These are phyloP conservation scores for Musa acuminata DNA, from an alignment of 176 grass and related monocot species.

Conservation along the genomic window DNA sequence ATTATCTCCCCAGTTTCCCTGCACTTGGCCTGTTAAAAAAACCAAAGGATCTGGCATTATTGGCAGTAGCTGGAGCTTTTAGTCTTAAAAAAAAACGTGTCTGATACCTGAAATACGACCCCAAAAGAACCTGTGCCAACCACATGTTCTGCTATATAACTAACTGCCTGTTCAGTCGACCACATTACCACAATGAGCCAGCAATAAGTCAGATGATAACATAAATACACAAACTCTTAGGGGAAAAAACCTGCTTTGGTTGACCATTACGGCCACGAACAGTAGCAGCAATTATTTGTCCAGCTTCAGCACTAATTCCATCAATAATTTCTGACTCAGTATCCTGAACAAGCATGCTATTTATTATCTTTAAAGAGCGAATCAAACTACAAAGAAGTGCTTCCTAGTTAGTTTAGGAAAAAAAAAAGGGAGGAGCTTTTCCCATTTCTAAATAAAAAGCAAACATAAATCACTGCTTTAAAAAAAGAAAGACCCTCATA, in stretches of 20 bases:
- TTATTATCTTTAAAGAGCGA: slow-evolving; percentile 1
- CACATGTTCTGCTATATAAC: slow-evolving; percentile 91
- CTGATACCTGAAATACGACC: slow-evolving; percentile 77
- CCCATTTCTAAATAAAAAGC: background rate
- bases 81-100: slow-evolving; percentile 14
- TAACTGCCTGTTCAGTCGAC: slow-evolving; percentile 48
- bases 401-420: background rate
- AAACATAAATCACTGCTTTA: background rate
- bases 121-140: slow-evolving; percentile 96
- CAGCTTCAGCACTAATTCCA: slow-evolving; percentile 45
- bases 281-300: slow-evolving; percentile 56
- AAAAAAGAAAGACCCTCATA: background rate
- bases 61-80: background rate
- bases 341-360: slow-evolving; percentile 40
- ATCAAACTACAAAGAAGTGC: background rate
- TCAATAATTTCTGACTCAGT: slow-evolving; percentile 43
- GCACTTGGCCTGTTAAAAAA: slow-evolving; percentile 66
- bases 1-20: slow-evolving; percentile 91
- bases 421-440: background rate
- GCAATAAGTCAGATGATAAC: background rate
- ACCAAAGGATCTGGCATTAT: background rate
- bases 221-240: slow-evolving; percentile 1
- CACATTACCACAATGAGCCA: slow-evolving; percentile 13
- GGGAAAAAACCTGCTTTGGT: slow-evolving; percentile 60
- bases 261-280: slow-evolving; percentile 52